These are phyloP conservation scores for Citrullus amarus DNA, from an alignment of 306 rosid genomes.

Conservation along the genomic window DNA sequence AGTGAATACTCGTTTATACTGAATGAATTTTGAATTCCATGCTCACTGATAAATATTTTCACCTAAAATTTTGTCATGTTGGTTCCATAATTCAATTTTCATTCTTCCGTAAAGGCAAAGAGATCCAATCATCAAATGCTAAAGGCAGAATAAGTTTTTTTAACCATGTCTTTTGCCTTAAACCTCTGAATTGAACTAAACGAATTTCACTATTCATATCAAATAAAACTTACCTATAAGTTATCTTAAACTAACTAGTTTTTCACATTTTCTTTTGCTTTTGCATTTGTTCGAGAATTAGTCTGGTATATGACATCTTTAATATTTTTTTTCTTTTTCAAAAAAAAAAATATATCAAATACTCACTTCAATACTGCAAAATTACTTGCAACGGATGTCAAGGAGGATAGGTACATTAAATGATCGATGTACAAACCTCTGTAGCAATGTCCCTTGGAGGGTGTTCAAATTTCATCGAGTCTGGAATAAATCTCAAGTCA, in stretches of 20 bases:
- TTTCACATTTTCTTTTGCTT: not conserved
- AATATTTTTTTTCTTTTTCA: not conserved
- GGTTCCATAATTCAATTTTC: not conserved
- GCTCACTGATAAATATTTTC: not conserved
- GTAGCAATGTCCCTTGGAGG: slow-evolving; percentile 64
- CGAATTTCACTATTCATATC: not conserved
- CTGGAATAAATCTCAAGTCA: slow-evolving; percentile 88
- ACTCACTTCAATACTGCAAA: not conserved
- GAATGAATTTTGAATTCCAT: not conserved
- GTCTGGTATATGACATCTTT: not conserved
- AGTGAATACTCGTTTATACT: not conserved
- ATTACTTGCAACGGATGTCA: not conserved
- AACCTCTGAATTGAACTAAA: not conserved
- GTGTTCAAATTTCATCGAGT: slow-evolving; percentile 60
- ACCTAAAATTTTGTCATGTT: not conserved
- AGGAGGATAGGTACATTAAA: not conserved
- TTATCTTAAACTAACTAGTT: not conserved
- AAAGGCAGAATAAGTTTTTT: not conserved
- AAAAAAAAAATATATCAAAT: not conserved
- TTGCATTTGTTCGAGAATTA: not conserved
- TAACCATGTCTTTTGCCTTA: not conserved
- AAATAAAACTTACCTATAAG: not conserved
- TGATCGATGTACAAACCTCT: slow-evolving; percentile 36
- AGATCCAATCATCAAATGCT: not conserved
- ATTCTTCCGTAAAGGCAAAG: not conserved